Evolutionary conservation across 208 protist species (phyloP).

Genomic region (Trypanosoma brucei): DNA sequence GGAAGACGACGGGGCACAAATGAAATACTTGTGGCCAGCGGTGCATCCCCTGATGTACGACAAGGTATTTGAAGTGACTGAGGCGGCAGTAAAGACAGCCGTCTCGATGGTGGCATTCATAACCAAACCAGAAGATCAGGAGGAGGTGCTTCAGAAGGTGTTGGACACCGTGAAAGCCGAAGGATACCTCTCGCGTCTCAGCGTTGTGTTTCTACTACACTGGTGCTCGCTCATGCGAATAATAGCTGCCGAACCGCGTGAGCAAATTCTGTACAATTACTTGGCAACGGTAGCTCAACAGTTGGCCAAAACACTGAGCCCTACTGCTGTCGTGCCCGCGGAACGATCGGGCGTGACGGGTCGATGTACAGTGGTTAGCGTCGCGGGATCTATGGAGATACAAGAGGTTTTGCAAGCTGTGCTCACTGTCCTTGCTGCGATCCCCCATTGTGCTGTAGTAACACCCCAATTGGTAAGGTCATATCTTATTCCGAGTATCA

Average conservation of each 20-base stretch:
- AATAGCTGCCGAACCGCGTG: slow-evolving; percentile 66
- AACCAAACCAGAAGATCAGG: slow-evolving; percentile 36
- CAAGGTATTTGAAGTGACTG: slow-evolving; percentile 37
- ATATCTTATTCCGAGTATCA: slow-evolving; percentile 50
- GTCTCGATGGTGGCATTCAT: slow-evolving; percentile 34
- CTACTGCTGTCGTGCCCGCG: no score
- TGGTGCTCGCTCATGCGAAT: slow-evolving; percentile 38
- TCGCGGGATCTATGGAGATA: slow-evolving; percentile 23
- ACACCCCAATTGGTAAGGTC: slow-evolving; percentile 50
- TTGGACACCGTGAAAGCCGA: slow-evolving; percentile 34
- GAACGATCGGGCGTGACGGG: no score
- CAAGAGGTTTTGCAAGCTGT: slow-evolving; percentile 43
- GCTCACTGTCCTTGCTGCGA: slow-evolving; percentile 30
- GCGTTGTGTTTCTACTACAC: slow-evolving; percentile 37
- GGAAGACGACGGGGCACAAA: slow-evolving; percentile 31
- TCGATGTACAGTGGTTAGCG: background rate
- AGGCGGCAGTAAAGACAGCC: slow-evolving; percentile 43
- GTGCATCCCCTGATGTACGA: slow-evolving; percentile 49
- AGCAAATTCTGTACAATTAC: slow-evolving; percentile 58
- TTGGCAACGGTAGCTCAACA: slow-evolving; percentile 46
- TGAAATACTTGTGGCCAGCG: slow-evolving; percentile 36
- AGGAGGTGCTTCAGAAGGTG: slow-evolving; percentile 35
- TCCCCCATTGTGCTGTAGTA: slow-evolving; percentile 61
- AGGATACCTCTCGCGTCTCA: slow-evolving; percentile 49
- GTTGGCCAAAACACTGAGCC: slow-evolving; percentile 22